phyloP scores from a whole-genome alignment of 2,329 filamentous ascomycete genomes.

The Chaetomium sp. region DNA sequence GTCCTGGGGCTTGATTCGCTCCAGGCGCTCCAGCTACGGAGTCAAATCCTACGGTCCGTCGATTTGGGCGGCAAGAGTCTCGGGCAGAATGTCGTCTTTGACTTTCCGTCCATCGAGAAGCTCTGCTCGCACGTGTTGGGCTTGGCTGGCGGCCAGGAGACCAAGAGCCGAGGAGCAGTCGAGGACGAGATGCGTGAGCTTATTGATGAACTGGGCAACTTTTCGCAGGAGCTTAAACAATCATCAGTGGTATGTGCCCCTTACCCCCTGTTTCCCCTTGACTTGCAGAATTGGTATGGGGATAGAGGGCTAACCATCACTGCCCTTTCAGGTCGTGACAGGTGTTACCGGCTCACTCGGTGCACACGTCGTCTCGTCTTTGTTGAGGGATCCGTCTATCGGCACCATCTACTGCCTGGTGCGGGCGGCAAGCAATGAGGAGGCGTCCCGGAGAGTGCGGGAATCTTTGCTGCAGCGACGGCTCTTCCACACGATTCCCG shows the following conservation, averaged over 20 bases:
- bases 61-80: constrained; percentile 1
- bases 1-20: constrained; percentile 10
- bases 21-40: constrained; percentile 9
- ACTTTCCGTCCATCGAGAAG: constrained; percentile 12
- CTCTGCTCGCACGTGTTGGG: not conserved
- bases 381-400: constrained; percentile 1
- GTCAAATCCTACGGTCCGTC: constrained; percentile 1
- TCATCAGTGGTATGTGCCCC: constrained; percentile 2
- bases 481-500: constrained; percentile 4
- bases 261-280: too few relatives aligned
- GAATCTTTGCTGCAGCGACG: constrained; percentile 3
- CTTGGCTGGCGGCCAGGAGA: constrained; percentile 3
- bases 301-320: not conserved
- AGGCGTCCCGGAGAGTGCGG: constrained; percentile 3
- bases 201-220: not conserved
- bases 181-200: constrained; percentile 5
- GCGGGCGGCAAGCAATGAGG: not conserved
- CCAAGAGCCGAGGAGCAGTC: not conserved
- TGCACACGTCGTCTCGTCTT: not conserved
- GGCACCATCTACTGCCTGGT: constrained; percentile 5
- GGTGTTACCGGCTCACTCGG: constrained; percentile 4
- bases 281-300: too few relatives aligned
- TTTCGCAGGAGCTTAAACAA: not conserved
- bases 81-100: constrained; percentile 6
- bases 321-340: not conserved